Evolutionary conservation across 1,284 basidiomycete species (phyloP).

Genomic region (Ganoderma boninense): DNA sequence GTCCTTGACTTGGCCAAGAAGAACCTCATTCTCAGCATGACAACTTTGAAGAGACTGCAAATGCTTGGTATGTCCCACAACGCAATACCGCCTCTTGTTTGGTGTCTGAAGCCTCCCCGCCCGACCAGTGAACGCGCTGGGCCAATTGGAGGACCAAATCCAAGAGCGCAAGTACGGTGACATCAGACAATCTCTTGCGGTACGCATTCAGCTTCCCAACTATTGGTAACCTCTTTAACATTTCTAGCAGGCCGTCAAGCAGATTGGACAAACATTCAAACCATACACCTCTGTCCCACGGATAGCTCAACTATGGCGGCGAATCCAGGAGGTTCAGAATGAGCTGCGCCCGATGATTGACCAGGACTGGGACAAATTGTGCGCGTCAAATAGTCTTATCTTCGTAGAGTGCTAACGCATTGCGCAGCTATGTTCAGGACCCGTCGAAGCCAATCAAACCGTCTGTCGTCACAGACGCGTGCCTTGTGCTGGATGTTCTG

Average conservation of each 20-base stretch:
- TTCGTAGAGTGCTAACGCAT: background rate
- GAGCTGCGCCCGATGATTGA: slow-evolving; percentile 82
- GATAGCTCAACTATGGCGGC: slow-evolving; percentile 80
- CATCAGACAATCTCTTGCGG: slow-evolving; percentile 83
- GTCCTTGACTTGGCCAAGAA: slow-evolving; percentile 94
- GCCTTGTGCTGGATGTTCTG: slow-evolving; percentile 85
- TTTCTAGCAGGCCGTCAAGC: slow-evolving; percentile 77
- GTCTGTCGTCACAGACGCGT: slow-evolving; percentile 77
- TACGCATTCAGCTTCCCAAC: slow-evolving; percentile 46
- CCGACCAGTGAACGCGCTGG: slow-evolving; percentile 77
- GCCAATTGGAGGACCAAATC: slow-evolving; percentile 82
- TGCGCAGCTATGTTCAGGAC: slow-evolving; percentile 79
- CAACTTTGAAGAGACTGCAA: slow-evolving; percentile 88
- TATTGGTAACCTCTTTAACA: background rate
- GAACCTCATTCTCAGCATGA: slow-evolving; percentile 92
- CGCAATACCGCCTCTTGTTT: background rate
- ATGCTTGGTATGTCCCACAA: slow-evolving; percentile 80
- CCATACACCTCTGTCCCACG: slow-evolving; percentile 77
- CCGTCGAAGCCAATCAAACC: slow-evolving; percentile 72
- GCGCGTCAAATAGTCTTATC: slow-evolving; percentile 43
- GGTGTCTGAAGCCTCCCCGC: slow-evolving; percentile 1
- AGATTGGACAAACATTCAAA: slow-evolving; percentile 83
- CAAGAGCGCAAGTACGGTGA: slow-evolving; percentile 83
- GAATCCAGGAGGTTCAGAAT: slow-evolving; percentile 82
- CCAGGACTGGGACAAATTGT: slow-evolving; percentile 92